Evolutionary conservation across 345 rosid genomes (phyloP).

Genomic region (Eucalyptus rudis): DNA sequence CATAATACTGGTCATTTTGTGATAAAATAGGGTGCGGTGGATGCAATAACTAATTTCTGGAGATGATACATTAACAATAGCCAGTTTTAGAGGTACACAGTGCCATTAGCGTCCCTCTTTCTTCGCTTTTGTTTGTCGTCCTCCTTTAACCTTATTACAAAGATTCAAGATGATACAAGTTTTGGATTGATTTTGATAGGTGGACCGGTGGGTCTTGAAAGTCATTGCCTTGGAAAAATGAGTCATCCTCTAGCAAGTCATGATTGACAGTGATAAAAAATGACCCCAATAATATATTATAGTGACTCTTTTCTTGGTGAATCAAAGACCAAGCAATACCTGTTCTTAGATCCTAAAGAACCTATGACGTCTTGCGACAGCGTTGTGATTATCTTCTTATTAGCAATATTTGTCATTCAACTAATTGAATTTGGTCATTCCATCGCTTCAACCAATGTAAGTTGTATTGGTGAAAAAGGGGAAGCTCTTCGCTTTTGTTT

Average conservation of each 20-base stretch:
- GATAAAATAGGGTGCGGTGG: background rate
- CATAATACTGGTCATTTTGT: background rate
- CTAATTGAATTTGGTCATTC: background rate
- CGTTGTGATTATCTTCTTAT: too few species aligned
- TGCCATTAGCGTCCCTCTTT: background rate
- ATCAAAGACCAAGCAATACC: too few species aligned
- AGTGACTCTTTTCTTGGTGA: too few species aligned
- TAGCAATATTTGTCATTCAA: too few species aligned
- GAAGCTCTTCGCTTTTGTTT: background rate
- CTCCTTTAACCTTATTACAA: background rate
- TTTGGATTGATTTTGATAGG: background rate
- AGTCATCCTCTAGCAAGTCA: background rate
- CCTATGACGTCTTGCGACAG: background rate
- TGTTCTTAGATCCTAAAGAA: too few species aligned
- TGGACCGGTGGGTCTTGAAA: background rate
- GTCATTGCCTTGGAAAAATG: background rate
- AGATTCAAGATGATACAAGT: background rate
- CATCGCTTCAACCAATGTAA: background rate
- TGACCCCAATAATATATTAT: too few species aligned
- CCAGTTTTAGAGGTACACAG: background rate
- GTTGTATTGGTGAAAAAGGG: too few species aligned
- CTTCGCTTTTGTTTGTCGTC: background rate
- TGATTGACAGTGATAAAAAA: background rate
- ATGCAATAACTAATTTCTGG: background rate
- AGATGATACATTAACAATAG: background rate